phyloP scores from a whole-genome alignment of 192 early-diverging fungal species.

The Coemansia sp. region DNA sequence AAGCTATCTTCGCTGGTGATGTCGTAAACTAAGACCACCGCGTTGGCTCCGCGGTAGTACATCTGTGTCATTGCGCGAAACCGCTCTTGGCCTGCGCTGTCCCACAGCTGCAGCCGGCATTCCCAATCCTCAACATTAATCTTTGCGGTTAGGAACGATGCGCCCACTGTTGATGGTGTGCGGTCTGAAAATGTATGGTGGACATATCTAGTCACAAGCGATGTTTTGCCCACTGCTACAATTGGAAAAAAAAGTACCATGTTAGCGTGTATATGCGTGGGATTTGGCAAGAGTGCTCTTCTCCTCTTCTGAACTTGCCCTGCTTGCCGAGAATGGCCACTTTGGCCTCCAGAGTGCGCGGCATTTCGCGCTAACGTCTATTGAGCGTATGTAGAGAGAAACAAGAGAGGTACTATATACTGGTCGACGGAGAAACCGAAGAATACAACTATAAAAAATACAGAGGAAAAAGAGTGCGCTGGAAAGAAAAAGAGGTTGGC shows the following conservation, averaged over 20 bases:
- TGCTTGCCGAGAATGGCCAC: slow-evolving; percentile 74
- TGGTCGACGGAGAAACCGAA: too few species aligned
- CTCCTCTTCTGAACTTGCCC: slow-evolving; percentile 59
- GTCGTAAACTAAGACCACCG: slow-evolving; percentile 71
- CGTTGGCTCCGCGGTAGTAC: slow-evolving; percentile 74
- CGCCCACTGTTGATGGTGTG: slow-evolving; percentile 73
- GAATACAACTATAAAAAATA: too few species aligned
- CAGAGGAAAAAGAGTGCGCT: too few species aligned
- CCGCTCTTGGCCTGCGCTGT: slow-evolving; percentile 69
- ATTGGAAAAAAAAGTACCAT: slow-evolving; percentile 34
- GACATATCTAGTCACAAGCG: slow-evolving; percentile 71
- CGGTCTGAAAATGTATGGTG: slow-evolving; percentile 73
- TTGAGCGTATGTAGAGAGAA: background rate
- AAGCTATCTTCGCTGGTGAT: slow-evolving; percentile 71
- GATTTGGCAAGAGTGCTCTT: too few species aligned
- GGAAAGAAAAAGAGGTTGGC: too few species aligned
- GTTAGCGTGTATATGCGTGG: too few species aligned
- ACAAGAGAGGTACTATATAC: too few species aligned
- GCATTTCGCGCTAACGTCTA: slow-evolving; percentile 19
- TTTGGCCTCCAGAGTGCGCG: slow-evolving; percentile 63
- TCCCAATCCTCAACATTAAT: slow-evolving; percentile 73
- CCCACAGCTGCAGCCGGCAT: slow-evolving; percentile 76
- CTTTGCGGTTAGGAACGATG: slow-evolving; percentile 74
- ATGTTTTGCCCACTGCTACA: slow-evolving; percentile 78
- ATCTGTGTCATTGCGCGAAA: slow-evolving; percentile 76